Percentiles rank a stretch among this genome's conserved stretches.
Evolutionary conservation across 371 early-diverging fungal genomes (phyloP).

Genomic region (Dinochytrium kinnereticum): DNA sequence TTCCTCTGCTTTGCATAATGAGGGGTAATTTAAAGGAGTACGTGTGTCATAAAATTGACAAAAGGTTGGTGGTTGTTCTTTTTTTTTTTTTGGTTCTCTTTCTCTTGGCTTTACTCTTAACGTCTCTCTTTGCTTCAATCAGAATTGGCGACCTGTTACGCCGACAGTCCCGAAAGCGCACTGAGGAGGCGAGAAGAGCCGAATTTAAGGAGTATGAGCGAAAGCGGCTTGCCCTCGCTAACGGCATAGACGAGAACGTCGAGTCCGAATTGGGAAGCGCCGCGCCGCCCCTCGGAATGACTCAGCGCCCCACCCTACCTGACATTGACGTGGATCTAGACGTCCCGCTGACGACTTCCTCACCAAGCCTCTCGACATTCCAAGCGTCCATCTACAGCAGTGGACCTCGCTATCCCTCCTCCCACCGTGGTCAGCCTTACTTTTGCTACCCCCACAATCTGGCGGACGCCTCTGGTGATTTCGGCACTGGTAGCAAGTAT

Average conservation of each 20-base stretch:
- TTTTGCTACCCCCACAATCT: too few species aligned
- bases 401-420: background rate
- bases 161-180: constrained; percentile 45
- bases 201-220: constrained; percentile 45
- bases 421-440: background rate
- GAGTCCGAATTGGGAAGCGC: constrained; percentile 19
- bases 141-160: constrained; percentile 50
- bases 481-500: background rate
- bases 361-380: background rate
- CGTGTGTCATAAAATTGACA: constrained; percentile 89
- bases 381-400: background rate
- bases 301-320: constrained; percentile 42
- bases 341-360: constrained; percentile 3
- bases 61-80: constrained; percentile 52
- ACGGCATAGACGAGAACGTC: constrained; percentile 3
- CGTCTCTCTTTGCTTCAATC: too few species aligned
- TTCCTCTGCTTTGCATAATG: constrained; percentile 79
- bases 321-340: constrained; percentile 46
- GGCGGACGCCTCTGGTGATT: background rate
- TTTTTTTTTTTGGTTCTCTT: background rate
- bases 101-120: background rate
- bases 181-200: constrained; percentile 49
- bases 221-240: constrained; percentile 14
- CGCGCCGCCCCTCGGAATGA: constrained; percentile 39
- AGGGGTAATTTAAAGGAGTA: constrained; percentile 91